These are phyloP conservation scores for Penicillium nucicola DNA, from an alignment of 495 filamentous ascomycete species.

Conservation along the genomic window DNA sequence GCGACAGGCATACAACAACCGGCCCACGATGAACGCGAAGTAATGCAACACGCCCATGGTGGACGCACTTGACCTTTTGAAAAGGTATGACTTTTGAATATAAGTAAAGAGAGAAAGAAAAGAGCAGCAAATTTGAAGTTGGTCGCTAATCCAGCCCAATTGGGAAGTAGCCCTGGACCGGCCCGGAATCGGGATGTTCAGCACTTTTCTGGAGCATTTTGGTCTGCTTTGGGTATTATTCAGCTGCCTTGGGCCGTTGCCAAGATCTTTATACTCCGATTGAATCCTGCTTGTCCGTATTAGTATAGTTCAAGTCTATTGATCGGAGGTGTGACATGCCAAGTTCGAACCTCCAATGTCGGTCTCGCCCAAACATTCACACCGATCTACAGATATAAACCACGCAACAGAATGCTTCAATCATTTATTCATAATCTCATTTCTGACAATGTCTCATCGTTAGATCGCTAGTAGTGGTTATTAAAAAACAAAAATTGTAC, in stretches of 20 bases:
- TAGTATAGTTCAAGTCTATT: not conserved
- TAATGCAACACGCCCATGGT: constrained; percentile 19
- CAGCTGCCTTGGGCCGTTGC: too few relatives aligned
- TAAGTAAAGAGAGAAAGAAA: not conserved
- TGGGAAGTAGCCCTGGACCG: constrained; percentile 13
- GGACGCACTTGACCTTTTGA: not conserved
- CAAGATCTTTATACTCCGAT: too few relatives aligned
- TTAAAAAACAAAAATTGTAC: too few relatives aligned
- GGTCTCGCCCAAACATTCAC: too few relatives aligned
- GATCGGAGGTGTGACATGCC: not conserved
- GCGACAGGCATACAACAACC: constrained; percentile 23
- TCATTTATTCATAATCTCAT: too few relatives aligned
- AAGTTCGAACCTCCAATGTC: not conserved
- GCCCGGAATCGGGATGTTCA: constrained; percentile 26
- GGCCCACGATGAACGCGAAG: constrained; percentile 19
- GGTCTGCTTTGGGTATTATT: too few relatives aligned
- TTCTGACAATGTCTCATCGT: too few relatives aligned
- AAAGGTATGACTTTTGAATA: not conserved
- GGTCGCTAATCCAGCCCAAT: not conserved
- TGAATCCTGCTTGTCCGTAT: too few relatives aligned
- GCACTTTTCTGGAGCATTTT: not conserved
- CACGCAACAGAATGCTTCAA: too few relatives aligned
- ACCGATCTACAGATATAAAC: too few relatives aligned
- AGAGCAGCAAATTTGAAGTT: not conserved
- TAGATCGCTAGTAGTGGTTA: too few relatives aligned